Evolutionary conservation across 2,329 filamentous ascomycete genomes (phyloP).

Genomic region (Epichloe festucae): DNA sequence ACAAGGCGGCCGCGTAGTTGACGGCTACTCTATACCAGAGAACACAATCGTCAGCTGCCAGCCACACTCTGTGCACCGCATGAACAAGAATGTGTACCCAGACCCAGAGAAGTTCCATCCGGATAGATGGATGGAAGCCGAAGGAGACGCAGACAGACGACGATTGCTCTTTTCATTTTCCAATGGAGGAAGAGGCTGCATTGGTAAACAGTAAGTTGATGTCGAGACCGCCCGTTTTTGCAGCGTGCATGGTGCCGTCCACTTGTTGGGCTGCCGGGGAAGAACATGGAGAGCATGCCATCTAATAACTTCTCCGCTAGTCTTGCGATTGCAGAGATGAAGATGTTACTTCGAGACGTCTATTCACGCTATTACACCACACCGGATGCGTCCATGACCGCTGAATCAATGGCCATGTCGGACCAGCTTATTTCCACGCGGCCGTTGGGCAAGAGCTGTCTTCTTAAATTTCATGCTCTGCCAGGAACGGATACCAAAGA

Average conservation of each 20-base stretch:
- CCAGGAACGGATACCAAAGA: slow-evolving; percentile 1
- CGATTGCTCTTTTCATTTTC: slow-evolving; percentile 53
- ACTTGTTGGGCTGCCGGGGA: no score
- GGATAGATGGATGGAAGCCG: slow-evolving; percentile 66
- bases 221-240: background rate
- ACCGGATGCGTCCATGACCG: slow-evolving; percentile 39
- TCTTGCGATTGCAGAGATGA: slow-evolving; percentile 56
- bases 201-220: slow-evolving; percentile 50
- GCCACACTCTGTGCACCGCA: slow-evolving; percentile 45
- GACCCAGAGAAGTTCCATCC: slow-evolving; percentile 67
- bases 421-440: slow-evolving; percentile 57
- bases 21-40: slow-evolving; percentile 39
- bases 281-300: no score
- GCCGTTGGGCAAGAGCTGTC: slow-evolving; percentile 45
- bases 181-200: slow-evolving; percentile 50
- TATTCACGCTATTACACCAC: slow-evolving; percentile 46
- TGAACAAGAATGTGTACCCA: slow-evolving; percentile 56
- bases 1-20: slow-evolving; percentile 37
- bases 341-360: slow-evolving; percentile 46
- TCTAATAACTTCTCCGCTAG: slow-evolving; percentile 9
- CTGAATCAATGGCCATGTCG: slow-evolving; percentile 47
- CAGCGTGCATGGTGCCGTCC: background rate
- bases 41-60: slow-evolving; percentile 47
- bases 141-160: slow-evolving; percentile 59
- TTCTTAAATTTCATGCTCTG: slow-evolving; percentile 34